phyloP scores from a whole-genome alignment of 768 basidiomycete species.

The Leccinum olivaceopallidum region DNA sequence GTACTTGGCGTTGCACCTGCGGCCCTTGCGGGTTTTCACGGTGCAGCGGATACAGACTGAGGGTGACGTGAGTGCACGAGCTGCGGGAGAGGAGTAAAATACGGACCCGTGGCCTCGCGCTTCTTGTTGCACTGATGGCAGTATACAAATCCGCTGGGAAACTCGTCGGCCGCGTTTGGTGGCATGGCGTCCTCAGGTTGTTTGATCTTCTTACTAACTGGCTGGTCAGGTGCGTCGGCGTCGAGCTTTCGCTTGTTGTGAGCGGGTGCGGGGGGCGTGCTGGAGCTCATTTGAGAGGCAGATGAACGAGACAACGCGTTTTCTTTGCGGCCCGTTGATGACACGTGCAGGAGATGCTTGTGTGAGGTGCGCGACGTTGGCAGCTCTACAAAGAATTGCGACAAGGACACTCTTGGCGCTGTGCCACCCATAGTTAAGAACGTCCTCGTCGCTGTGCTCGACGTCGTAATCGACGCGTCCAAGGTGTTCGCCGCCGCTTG shows the following conservation, averaged over 20 bases:
- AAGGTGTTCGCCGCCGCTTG: conserved; percentile 14
- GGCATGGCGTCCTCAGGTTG: conserved; percentile 29
- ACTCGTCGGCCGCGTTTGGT: conserved; percentile 28
- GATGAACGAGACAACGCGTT: conserved; percentile 41
- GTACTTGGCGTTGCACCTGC: conserved; percentile 57
- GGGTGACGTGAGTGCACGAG: conserved; percentile 7
- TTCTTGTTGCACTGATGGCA: conserved; percentile 77
- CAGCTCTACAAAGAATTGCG: conserved; percentile 51
- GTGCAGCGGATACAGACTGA: conserved; percentile 43
- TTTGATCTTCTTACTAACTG: conserved; percentile 22
- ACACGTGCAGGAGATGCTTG: conserved; percentile 28
- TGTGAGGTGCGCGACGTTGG: conserved; percentile 37
- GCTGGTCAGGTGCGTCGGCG: conserved; percentile 20
- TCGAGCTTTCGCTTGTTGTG: conserved; percentile 55
- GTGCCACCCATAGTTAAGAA: conserved; percentile 22
- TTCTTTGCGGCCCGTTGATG: conserved; percentile 45
- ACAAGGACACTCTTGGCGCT: conserved; percentile 35
- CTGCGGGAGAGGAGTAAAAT: conserved; percentile 1
- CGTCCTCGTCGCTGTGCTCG: conserved; percentile 9
- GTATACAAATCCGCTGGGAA: conserved; percentile 45
- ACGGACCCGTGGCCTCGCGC: conserved; percentile 51
- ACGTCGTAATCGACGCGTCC: conserved; percentile 22
- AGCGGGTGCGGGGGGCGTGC: conserved; percentile 29
- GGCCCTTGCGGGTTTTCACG: conserved; percentile 29
- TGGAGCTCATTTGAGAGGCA: conserved; percentile 31